Percentiles rank a stretch among this genome's conserved stretches.
phyloP scores from a whole-genome alignment of 805 yeast genomes.

The Candida pseudofarinosa region DNA sequence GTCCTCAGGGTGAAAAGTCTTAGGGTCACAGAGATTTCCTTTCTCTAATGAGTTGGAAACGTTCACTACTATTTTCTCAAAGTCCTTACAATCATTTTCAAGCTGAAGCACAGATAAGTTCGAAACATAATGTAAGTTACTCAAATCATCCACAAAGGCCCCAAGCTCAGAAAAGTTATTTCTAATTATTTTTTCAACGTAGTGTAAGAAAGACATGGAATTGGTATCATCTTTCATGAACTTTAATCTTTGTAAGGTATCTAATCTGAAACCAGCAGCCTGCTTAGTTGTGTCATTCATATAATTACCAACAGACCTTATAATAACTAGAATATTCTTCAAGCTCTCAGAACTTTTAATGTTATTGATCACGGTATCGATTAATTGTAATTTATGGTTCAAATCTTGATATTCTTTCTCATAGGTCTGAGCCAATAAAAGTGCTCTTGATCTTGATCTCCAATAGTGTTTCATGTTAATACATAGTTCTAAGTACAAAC shows the following conservation, averaged over 20 bases:
- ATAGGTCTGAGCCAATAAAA: conserved; percentile 63
- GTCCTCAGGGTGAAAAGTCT: conserved; percentile 80
- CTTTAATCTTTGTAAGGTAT: conserved; percentile 83
- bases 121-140: conserved; percentile 54
- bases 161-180: conserved; percentile 77
- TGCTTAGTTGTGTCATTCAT: conserved; percentile 94
- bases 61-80: conserved; percentile 56
- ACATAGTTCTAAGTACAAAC: conserved; percentile 75
- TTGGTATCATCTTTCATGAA: conserved; percentile 89
- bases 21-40: conserved; percentile 82
- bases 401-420: conserved; percentile 78
- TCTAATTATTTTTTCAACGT: conserved; percentile 86
- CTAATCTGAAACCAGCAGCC: conserved; percentile 87
- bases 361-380: conserved; percentile 71
- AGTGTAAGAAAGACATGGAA: conserved; percentile 84
- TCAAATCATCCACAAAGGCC: conserved; percentile 68
- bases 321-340: conserved; percentile 72
- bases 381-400: conserved; percentile 56
- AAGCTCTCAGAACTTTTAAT: conserved; percentile 65
- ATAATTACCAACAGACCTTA: conserved; percentile 88
- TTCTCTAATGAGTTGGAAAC: conserved; percentile 69
- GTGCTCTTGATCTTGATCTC: conserved; percentile 86
- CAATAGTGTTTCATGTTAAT: conserved; percentile 85
- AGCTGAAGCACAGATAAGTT: conserved; percentile 82
- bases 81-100: conserved; percentile 65